Evolutionary conservation across 1,284 basidiomycete genomes (phyloP).

Genomic region (Malassezia cuniculi): DNA sequence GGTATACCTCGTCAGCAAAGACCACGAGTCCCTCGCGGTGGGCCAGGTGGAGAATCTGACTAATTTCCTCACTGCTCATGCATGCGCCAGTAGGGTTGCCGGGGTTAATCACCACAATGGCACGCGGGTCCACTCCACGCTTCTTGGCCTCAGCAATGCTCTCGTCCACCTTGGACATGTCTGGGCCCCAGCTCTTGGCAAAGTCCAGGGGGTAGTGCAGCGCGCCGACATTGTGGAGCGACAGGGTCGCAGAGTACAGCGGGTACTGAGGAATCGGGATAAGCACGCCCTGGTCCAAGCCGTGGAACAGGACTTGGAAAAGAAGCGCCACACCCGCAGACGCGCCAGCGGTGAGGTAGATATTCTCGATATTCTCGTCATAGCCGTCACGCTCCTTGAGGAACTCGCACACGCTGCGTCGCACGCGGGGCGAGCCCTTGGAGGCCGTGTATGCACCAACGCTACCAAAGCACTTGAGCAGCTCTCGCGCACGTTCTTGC

Average conservation of each 20-base stretch:
- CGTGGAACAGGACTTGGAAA: slow-evolving; percentile 63
- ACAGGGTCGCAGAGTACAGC: slow-evolving; percentile 84
- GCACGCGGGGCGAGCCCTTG: slow-evolving; percentile 79
- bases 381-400: slow-evolving; percentile 53
- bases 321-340: slow-evolving; percentile 81
- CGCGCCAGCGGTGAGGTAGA: slow-evolving; percentile 88
- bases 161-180: slow-evolving; percentile 56
- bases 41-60: slow-evolving; percentile 32
- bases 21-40: slow-evolving; percentile 34
- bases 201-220: slow-evolving; percentile 84
- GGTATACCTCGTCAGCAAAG: slow-evolving; percentile 44
- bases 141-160: slow-evolving; percentile 58
- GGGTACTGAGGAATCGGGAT: slow-evolving; percentile 99
- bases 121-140: slow-evolving; percentile 49
- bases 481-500: slow-evolving; percentile 64
- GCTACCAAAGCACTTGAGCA: slow-evolving; percentile 76
- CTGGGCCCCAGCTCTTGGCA: slow-evolving; percentile 69
- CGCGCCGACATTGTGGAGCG: slow-evolving; percentile 66
- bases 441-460: slow-evolving; percentile 92
- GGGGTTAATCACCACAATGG: slow-evolving; percentile 41
- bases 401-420: slow-evolving; percentile 77
- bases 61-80: slow-evolving; percentile 31
- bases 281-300: slow-evolving; percentile 59
- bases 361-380: slow-evolving; percentile 67
- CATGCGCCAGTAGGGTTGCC: slow-evolving; percentile 42